Percentiles rank a stretch among this genome's conserved stretches.
phyloP scores from a whole-genome alignment of 2,329 filamentous ascomycete genomes.

The Penicillium sp. region DNA sequence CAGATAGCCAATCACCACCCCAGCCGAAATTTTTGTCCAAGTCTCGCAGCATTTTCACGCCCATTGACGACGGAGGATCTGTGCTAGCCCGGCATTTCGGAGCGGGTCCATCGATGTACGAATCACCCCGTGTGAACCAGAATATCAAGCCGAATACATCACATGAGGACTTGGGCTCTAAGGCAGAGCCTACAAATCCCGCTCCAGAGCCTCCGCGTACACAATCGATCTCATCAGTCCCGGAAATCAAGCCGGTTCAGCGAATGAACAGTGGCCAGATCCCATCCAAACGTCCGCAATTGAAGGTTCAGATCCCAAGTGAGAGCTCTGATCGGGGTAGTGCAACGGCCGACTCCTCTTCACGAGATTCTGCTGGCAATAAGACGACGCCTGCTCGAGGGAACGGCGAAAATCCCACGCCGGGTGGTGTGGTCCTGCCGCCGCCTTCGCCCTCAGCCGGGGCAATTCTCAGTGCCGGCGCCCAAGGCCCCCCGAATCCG shows the following conservation, averaged over 20 bases:
- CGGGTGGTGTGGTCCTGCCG: conserved; percentile 76
- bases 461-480: conserved; percentile 82
- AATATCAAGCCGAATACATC: conserved; percentile 37
- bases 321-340: conserved; percentile 76
- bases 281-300: conserved; percentile 69
- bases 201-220: conserved; percentile 46
- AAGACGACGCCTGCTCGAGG: conserved; percentile 59
- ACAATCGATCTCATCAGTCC: conserved; percentile 62
- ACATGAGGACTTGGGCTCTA: conserved; percentile 55
- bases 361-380: conserved; percentile 61
- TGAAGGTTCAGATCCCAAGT: conserved; percentile 94
- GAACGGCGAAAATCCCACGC: conserved; percentile 56
- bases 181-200: conserved; percentile 59
- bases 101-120: conserved; percentile 58
- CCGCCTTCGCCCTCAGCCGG: conserved; percentile 89
- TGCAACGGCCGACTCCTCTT: conserved; percentile 69
- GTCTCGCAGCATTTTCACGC: conserved; percentile 92
- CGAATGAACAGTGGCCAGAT: conserved; percentile 74
- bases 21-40: conserved; percentile 67
- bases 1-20: conserved; percentile 48
- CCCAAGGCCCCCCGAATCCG: conserved; percentile 88
- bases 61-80: conserved; percentile 89
- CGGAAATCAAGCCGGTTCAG: conserved; percentile 71
- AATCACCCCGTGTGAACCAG: conserved; percentile 45
- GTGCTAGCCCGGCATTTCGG: conserved; percentile 82